Conservation (phyloP, 495 filamentous ascomycete genomes). For the Talaromyces proteolyticus region DNA sequence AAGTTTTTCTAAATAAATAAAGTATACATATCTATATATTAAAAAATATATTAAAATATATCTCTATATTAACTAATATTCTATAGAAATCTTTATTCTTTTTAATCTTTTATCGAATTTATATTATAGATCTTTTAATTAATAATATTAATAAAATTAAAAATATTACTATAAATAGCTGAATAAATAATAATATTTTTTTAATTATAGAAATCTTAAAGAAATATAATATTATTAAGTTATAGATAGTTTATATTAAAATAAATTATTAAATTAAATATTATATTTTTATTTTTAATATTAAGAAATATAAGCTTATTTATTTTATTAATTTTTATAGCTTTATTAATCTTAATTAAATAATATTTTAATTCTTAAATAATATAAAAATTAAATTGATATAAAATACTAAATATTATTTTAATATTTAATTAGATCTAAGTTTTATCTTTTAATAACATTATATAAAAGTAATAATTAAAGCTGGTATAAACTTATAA, state of each 20-base stretch:
- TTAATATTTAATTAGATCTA: constrained; percentile 13
- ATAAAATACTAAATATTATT: not conserved
- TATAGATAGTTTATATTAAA: not conserved
- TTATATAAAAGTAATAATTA: constrained; percentile 6
- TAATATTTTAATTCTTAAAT: not conserved
- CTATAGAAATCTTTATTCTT: constrained; percentile 17
- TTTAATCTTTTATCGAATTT: constrained; percentile 18
- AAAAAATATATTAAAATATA: not conserved
- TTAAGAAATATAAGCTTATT: constrained; percentile 11
- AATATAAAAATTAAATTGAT: not conserved
- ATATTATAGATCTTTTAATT: constrained; percentile 12
- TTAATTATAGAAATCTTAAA: constrained; percentile 3
- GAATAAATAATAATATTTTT: constrained; percentile 13
- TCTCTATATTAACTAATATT: constrained; percentile 10
- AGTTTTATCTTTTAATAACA: constrained; percentile 9
- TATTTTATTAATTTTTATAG: constrained; percentile 9
- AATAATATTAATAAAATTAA: not conserved
- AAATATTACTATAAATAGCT: not conserved
- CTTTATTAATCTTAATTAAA: not conserved
- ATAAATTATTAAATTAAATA: constrained; percentile 5
- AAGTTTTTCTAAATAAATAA: constrained; percentile 9
- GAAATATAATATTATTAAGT: not conserved
- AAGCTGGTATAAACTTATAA: constrained; percentile 6
- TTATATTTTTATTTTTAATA: constrained; percentile 12
- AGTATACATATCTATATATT: constrained; percentile 9